A percentile compares a stretch with the other conserved stretches of the same genome.
phyloP scores from a whole-genome alignment of 2,329 filamentous ascomycete genomes.

The Curvularia eragrostidis region DNA sequence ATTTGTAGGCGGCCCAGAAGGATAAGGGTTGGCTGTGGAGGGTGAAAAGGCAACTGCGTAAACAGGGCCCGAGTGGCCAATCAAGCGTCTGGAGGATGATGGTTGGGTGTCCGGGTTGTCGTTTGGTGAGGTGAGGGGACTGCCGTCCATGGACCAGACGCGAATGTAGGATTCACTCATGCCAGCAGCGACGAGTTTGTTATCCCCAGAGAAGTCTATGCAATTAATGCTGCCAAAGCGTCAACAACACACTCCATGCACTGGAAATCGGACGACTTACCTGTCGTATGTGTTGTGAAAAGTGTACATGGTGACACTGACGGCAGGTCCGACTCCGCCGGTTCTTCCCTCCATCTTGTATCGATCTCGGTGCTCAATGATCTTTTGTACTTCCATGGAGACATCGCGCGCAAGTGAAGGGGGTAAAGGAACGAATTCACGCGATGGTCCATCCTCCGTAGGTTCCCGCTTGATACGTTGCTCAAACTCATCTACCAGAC shows the following conservation, averaged over 20 bases:
- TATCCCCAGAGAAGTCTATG: conserved; percentile 93
- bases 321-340: conserved; percentile 79
- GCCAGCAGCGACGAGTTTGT: conserved; percentile 83
- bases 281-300: conserved; percentile 95
- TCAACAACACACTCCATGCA: background rate
- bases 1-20: conserved; percentile 60
- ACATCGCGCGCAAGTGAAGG: conserved; percentile 89
- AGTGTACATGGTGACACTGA: conserved; percentile 96
- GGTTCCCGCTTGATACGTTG: conserved; percentile 88
- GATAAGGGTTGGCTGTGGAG: conserved; percentile 59
- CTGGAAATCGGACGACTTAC: conserved; percentile 57
- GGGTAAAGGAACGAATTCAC: conserved; percentile 82
- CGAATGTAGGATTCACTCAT: conserved; percentile 95
- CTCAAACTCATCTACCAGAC: conserved; percentile 86
- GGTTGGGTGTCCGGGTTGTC: conserved; percentile 61
- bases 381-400: conserved; percentile 89
- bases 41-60: conserved; percentile 91
- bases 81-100: conserved; percentile 74
- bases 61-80: conserved; percentile 89
- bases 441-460: conserved; percentile 78
- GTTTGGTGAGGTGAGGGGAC: conserved; percentile 72
- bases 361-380: conserved; percentile 89
- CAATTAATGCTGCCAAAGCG: conserved; percentile 75
- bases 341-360: conserved; percentile 87
- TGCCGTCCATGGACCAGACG: conserved; percentile 89